phyloP scores from a whole-genome alignment of 805 yeast species.

The Wickerhamiella brachini region DNA sequence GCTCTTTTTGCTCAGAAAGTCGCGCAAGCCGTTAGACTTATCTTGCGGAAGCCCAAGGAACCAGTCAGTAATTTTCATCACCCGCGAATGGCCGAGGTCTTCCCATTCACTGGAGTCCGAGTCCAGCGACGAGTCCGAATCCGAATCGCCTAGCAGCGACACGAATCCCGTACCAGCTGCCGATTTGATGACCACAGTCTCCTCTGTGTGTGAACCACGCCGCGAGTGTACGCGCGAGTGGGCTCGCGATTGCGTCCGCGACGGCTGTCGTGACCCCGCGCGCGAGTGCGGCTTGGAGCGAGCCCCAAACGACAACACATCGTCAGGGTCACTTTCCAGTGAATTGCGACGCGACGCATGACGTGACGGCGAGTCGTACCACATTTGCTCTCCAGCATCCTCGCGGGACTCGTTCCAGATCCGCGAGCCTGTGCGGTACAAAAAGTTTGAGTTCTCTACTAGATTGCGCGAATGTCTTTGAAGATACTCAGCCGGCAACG shows the following conservation, averaged over 20 bases:
- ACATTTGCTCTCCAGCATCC: constrained; percentile 13
- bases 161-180: not conserved
- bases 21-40: constrained; percentile 5
- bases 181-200: not conserved
- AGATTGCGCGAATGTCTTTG: not conserved
- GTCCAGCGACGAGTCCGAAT: not conserved
- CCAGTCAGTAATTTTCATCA: constrained; percentile 6
- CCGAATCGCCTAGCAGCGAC: not conserved
- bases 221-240: not conserved
- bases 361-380: constrained; percentile 11
- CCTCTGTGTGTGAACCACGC: not conserved
- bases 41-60: constrained; percentile 8
- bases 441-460: constrained; percentile 13
- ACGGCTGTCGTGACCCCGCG: not conserved
- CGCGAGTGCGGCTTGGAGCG: not conserved
- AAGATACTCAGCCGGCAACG: not conserved
- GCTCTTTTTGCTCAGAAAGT: constrained; percentile 2
- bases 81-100: not conserved
- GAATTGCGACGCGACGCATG: constrained; percentile 8
- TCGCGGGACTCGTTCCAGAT: constrained; percentile 18
- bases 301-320: constrained; percentile 1
- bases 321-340: constrained; percentile 3
- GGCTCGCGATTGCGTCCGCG: not conserved
- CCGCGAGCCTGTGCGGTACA: constrained; percentile 19
- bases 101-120: not conserved